These are phyloP conservation scores for Rhynchosporium secalis DNA, from an alignment of 2,329 filamentous ascomycete genomes.

Conservation along the genomic window DNA sequence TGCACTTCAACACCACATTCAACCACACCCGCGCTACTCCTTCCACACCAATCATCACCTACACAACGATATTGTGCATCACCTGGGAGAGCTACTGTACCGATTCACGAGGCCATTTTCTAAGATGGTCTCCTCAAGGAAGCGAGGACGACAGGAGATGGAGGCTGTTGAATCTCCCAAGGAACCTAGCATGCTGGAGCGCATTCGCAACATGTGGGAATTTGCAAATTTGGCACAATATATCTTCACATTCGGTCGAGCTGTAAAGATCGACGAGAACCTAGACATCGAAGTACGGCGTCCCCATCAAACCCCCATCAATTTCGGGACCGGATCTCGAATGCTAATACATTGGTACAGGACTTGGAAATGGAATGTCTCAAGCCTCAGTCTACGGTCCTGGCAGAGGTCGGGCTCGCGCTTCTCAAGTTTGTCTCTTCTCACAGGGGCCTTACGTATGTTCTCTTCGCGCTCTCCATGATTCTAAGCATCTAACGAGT, in stretches of 20 bases:
- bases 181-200: conserved; percentile 52
- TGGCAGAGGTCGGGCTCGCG: conserved; percentile 80
- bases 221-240: conserved; percentile 94
- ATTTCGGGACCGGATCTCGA: not conserved
- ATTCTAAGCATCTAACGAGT: conserved; percentile 29
- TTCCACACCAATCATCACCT: not conserved
- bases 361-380: conserved; percentile 87
- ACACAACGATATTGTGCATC: not conserved
- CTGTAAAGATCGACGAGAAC: conserved; percentile 85
- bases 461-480: conserved; percentile 30
- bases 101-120: conserved; percentile 16
- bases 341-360: conserved; percentile 49
- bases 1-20: not conserved
- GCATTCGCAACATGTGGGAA: conserved; percentile 88
- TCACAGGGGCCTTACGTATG: conserved; percentile 87
- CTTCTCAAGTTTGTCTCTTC: conserved; percentile 92
- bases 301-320: conserved; percentile 16
- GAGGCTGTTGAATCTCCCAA: conserved; percentile 39
- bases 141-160: conserved; percentile 50
- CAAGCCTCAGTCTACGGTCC: conserved; percentile 70
- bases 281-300: conserved; percentile 81
- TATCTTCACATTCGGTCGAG: conserved; percentile 85
- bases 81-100: not conserved
- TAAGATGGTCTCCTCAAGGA: conserved; percentile 49
- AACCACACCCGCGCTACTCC: not conserved